phyloP scores from a whole-genome alignment of 2,329 filamentous ascomycete genomes.

The Neoscytalidium dimidiatum region DNA sequence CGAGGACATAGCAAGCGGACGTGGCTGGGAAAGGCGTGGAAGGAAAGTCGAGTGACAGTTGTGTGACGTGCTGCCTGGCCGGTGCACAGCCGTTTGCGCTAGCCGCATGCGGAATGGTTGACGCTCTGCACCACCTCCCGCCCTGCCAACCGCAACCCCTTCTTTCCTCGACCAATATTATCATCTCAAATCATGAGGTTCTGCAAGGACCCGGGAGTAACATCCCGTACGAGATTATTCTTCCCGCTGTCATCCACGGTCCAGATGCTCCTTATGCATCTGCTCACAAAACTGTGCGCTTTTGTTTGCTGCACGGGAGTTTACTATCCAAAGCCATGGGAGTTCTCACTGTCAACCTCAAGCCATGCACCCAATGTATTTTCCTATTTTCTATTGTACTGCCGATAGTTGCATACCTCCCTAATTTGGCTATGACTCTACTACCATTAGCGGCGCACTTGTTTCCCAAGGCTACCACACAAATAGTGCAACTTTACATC shows the following conservation, averaged over 20 bases:
- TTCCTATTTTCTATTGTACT: too few species aligned
- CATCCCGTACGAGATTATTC: neutral
- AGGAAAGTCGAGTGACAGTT: neutral
- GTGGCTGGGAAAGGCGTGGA: neutral
- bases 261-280: neutral
- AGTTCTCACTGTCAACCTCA: too few species aligned
- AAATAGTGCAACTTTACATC: neutral
- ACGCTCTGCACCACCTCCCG: neutral
- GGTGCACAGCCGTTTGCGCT: neutral
- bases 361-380: too few species aligned
- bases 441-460: too few species aligned
- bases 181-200: neutral
- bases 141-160: neutral
- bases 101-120: neutral
- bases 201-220: neutral
- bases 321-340: neutral
- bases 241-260: neutral
- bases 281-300: neutral
- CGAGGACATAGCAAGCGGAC: neutral
- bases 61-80: constrained; percentile 9
- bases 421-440: too few species aligned
- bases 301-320: neutral
- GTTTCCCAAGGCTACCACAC: neutral
- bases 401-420: too few species aligned
- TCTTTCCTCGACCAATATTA: neutral